phyloP scores from a whole-genome alignment of 1,139 yeast genomes.

The Yamadazyma membranifaciens region DNA sequence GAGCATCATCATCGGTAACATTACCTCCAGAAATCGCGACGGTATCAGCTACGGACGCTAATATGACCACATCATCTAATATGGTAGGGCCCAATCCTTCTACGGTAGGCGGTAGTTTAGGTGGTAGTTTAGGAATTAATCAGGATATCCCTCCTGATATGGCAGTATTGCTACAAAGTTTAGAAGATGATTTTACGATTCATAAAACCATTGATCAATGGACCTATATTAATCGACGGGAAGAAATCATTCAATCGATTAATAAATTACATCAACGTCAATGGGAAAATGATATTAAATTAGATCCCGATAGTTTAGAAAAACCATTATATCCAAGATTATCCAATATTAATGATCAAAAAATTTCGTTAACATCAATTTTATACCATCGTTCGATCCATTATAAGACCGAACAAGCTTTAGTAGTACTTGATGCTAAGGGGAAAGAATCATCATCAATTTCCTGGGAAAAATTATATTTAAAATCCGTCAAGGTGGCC shows the following conservation, averaged over 20 bases:
- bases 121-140: conserved; percentile 8
- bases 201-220: conserved; percentile 47
- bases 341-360: conserved; percentile 9
- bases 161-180: conserved; percentile 41
- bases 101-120: conserved; percentile 9
- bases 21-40: conserved; percentile 21
- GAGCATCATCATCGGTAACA: conserved; percentile 19
- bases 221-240: conserved; percentile 48
- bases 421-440: conserved; percentile 66
- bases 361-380: conserved; percentile 60
- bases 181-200: conserved; percentile 44
- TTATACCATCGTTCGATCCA: conserved; percentile 68
- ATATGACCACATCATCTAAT: conserved; percentile 18
- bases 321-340: conserved; percentile 56
- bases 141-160: conserved; percentile 50
- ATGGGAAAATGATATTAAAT: conserved; percentile 23
- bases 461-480: conserved; percentile 87
- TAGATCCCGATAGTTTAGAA: conserved; percentile 44
- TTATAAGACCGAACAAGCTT: conserved; percentile 68
- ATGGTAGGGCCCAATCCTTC: conserved; percentile 12
- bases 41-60: conserved; percentile 27
- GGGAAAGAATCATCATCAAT: conserved; percentile 79
- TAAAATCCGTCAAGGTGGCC: conserved; percentile 84
- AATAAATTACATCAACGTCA: conserved; percentile 36
- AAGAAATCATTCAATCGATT: conserved; percentile 44